phyloP scores from a whole-genome alignment of 2,329 filamentous ascomycete species.

The Colletotrichum chlorophyti region DNA sequence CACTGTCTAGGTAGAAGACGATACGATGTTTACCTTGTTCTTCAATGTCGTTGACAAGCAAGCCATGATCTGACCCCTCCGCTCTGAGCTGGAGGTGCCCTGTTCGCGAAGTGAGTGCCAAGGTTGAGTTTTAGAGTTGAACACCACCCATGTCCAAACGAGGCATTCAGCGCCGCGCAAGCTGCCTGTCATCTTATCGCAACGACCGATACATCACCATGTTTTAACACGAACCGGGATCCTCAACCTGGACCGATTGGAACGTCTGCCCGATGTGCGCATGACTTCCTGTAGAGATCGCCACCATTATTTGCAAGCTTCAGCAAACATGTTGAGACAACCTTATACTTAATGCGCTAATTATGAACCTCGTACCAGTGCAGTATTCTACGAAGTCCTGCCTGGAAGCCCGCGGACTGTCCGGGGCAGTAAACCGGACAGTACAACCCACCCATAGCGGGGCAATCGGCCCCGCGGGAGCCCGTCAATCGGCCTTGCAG shows the following conservation, averaged over 20 bases:
- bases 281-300: slow-evolving; percentile 19
- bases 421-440: not conserved
- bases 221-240: not conserved
- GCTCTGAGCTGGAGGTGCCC: not conserved
- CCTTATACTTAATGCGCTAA: too few relatives aligned
- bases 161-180: slow-evolving; percentile 9
- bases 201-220: slow-evolving; percentile 5
- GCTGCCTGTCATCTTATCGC: slow-evolving; percentile 14
- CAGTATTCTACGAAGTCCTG: too few relatives aligned
- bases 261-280: slow-evolving; percentile 4
- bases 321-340: too few relatives aligned
- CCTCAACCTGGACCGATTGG: slow-evolving; percentile 20
- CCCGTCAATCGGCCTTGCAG: slow-evolving; percentile 1
- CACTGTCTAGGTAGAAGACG: not conserved
- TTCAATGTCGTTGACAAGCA: too few relatives aligned
- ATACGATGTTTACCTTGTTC: too few relatives aligned
- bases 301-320: not conserved
- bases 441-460: slow-evolving; percentile 2
- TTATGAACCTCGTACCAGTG: too few relatives aligned
- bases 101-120: slow-evolving; percentile 1
- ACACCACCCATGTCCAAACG: slow-evolving; percentile 2
- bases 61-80: not conserved
- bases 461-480: slow-evolving; percentile 15
- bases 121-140: not conserved
- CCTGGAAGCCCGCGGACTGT: not conserved